A percentile compares a stretch with the other conserved stretches of the same genome.
These are phyloP conservation scores for Lipomyces chichibuensis DNA, from an alignment of 805 yeast species.

Conservation along the genomic window DNA sequence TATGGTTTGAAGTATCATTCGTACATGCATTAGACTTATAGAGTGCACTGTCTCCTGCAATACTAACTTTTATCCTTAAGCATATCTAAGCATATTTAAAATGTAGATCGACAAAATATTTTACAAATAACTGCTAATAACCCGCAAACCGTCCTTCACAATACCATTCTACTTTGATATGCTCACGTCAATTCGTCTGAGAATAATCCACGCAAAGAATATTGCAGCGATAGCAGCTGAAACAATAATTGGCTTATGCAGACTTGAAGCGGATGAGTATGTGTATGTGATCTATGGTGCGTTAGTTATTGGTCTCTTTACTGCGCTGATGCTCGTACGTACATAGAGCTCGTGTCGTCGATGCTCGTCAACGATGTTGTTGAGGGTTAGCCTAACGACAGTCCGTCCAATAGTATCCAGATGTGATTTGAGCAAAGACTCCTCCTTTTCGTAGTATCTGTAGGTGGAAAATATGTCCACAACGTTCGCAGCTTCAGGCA, in stretches of 20 bases:
- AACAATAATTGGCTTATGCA: slow-evolving; percentile 67
- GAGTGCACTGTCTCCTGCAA: background rate
- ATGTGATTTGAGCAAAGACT: slow-evolving; percentile 50
- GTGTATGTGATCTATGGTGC: slow-evolving; percentile 49
- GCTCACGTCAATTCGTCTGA: slow-evolving; percentile 26
- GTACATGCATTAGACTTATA: background rate
- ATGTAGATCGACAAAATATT: background rate
- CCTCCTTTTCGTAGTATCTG: slow-evolving; percentile 38
- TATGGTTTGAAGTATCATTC: background rate
- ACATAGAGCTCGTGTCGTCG: slow-evolving; percentile 59
- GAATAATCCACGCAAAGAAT: slow-evolving; percentile 54
- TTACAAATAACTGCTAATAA: background rate
- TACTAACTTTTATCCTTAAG: background rate
- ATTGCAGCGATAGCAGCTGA: slow-evolving; percentile 51
- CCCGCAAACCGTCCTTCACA: background rate
- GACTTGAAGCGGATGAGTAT: slow-evolving; percentile 57
- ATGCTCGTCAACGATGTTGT: slow-evolving; percentile 71
- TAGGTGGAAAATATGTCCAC: slow-evolving; percentile 6
- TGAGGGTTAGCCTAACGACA: slow-evolving; percentile 61
- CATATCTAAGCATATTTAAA: background rate
- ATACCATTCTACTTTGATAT: slow-evolving; percentile 11
- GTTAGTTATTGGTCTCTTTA: background rate
- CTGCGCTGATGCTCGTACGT: slow-evolving; percentile 36
- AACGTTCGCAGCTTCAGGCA: slow-evolving; percentile 79
- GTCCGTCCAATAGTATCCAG: slow-evolving; percentile 83